These are phyloP conservation scores for Sechiopsis laciniata DNA, from an alignment of 306 rosid species.

Conservation along the genomic window DNA sequence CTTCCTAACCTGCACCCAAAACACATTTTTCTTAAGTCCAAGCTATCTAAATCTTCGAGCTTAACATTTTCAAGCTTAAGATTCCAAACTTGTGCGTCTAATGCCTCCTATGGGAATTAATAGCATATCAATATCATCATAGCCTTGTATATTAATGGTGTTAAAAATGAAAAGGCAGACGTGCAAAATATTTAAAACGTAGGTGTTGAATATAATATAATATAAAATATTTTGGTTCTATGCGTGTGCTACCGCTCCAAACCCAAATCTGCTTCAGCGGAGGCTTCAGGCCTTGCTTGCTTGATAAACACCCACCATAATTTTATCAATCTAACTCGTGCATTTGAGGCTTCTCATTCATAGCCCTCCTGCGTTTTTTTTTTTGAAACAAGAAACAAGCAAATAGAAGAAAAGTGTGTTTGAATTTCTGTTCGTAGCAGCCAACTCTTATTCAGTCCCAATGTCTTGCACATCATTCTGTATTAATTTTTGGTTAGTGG, in stretches of 20 bases:
- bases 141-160: neutral
- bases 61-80: no score
- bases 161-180: neutral
- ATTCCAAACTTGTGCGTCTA: no score
- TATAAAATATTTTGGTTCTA: no score
- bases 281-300: conserved; percentile 1
- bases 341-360: neutral
- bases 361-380: neutral
- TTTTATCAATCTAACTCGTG: conserved; percentile 5
- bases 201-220: neutral
- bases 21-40: no score
- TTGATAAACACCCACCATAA: neutral
- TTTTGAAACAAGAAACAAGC: neutral
- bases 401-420: neutral
- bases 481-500: neutral
- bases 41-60: no score
- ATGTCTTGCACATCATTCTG: conserved; percentile 1
- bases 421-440: neutral
- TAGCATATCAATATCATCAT: neutral
- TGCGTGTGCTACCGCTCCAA: neutral
- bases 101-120: neutral
- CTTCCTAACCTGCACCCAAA: no score
- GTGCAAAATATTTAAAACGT: neutral
- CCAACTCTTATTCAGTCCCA: neutral
- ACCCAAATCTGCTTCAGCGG: neutral